Evolutionary conservation across 768 basidiomycete species (phyloP).

Genomic region (Mycena haematopus): DNA sequence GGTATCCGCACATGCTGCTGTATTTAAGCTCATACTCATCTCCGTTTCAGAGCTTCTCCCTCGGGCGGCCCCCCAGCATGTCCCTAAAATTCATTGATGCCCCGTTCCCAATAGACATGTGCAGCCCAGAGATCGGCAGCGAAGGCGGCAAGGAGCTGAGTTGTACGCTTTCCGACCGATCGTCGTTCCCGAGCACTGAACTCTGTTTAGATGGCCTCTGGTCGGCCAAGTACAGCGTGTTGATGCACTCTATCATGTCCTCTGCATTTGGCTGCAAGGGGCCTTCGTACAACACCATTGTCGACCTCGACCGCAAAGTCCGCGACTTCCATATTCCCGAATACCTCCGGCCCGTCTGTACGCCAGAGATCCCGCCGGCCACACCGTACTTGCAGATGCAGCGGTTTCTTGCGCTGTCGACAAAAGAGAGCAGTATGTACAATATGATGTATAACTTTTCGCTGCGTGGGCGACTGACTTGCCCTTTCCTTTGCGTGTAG

Average conservation of each 20-base stretch:
- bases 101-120: constrained; percentile 53
- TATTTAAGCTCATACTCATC: neutral
- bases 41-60: constrained; percentile 57
- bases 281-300: constrained; percentile 56
- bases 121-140: constrained; percentile 38
- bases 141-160: constrained; percentile 39
- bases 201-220: constrained; percentile 55
- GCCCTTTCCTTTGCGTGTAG: constrained; percentile 37
- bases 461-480: neutral
- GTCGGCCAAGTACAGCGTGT: constrained; percentile 58
- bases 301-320: constrained; percentile 65
- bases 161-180: constrained; percentile 3
- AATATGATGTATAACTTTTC: neutral
- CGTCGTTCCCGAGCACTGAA: neutral
- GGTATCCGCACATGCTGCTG: constrained; percentile 19
- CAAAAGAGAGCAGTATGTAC: constrained; percentile 57
- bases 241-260: constrained; percentile 58
- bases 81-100: constrained; percentile 61
- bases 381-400: constrained; percentile 43
- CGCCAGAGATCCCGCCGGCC: constrained; percentile 29
- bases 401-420: constrained; percentile 49
- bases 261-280: constrained; percentile 58
- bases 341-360: constrained; percentile 47
- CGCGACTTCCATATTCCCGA: constrained; percentile 64
- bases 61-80: constrained; percentile 66